Evolutionary conservation across 2,329 filamentous ascomycete genomes (phyloP), one percentile per base, ranked within the genome.

Genomic region (Ophiostoma sp.): DNA sequence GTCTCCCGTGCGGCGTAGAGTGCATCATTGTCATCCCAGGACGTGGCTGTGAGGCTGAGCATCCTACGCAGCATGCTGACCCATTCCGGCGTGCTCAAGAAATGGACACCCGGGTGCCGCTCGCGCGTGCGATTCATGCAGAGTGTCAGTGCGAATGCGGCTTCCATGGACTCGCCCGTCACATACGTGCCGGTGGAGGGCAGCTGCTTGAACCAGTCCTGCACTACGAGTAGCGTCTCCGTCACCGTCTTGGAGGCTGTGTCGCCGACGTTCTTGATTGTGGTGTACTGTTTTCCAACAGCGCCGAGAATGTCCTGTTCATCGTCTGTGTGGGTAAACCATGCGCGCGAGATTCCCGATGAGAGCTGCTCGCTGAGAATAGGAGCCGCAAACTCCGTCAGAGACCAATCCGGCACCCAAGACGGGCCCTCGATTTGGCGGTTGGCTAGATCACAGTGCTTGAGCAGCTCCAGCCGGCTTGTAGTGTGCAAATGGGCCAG

Each of bases 281-380:
- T 60, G 4, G 55, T 60, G 27, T 16, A 60, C 11, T 38, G 55
- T 5, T 60, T 60, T 1, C 55, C 55, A 4, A 14, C 55, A 4
- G 16, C 55, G 27, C 8, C 27, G 27, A 60, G 55, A 38, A 18
- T 14, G 55, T 38, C 27, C 2, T 18, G 6, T 27, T 27, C 27
- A 12, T 27, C 55, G 27, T 14, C 55, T 36, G 36, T 11, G 11
- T 60, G 27, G 5, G 36, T 60, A 18, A 40, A 66, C 65, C 65
- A 66, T n/a, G 65, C 52, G 41, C 65, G 65, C 16, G 65, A 66
- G 40, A 62, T 60, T 8, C 65, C 65, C 5, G 65, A 8, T 5
- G 65, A 66, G 41, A 66, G 41, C 52, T 66, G 65, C 65, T 66
- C 65, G 65, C 65, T 66, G 11, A 66, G 41, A 47, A 66, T 66